Evolutionary conservation across 352 stramenopile genomes (phyloP), one percentile per base, ranked within the genome.

Genomic region (Globisporangium takayamanum): DNA sequence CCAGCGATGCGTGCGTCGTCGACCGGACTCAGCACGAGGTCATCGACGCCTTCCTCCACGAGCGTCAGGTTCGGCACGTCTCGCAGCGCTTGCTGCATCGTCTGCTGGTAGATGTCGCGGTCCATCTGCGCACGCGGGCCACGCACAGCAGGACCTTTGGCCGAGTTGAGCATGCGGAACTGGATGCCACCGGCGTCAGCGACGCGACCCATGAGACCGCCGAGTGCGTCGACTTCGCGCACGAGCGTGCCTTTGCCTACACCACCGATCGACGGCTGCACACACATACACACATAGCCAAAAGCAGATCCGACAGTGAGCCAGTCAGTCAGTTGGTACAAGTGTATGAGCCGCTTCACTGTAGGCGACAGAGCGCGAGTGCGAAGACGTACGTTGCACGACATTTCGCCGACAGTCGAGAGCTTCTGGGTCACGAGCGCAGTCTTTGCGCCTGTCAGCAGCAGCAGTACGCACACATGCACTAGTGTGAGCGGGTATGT

Each of bases 191-290:
- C 95, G 26, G 78, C 67, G 80, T 99, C 97, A 5, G 96, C 96
- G 15, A 98, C 81, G 42, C 88, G 82, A 12, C 96, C 97, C 84
- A 99, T 99, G 50, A 99, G 75, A n/a, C 97, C 97, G 54, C 97
- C 95, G 18, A 99, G 70, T 16, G 97, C 97, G 74, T 99, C 97
- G 53, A 99, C 95, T 68, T 99, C 97, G 22, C 95, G 82, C 28
- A 99, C 97, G 26, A 99, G 76, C 65, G 98, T 98, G 30, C 96
- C 96, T 78, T 99, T 99, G 33, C 97, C 97, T 12, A 99, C 98
- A 8, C 97, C 97, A 39, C 97, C 97, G 56, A 99, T 98, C 33
- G 85, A 97, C 26, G 97, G 97, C 84, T 95, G 50, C 20, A 0
- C 30, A 30, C 14, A 25, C 6, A 6, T 47, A 71, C 8, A 47